These are phyloP conservation scores for Trypanosoma conorhini DNA, from an alignment of 208 protist species.

Conservation along the genomic window DNA sequence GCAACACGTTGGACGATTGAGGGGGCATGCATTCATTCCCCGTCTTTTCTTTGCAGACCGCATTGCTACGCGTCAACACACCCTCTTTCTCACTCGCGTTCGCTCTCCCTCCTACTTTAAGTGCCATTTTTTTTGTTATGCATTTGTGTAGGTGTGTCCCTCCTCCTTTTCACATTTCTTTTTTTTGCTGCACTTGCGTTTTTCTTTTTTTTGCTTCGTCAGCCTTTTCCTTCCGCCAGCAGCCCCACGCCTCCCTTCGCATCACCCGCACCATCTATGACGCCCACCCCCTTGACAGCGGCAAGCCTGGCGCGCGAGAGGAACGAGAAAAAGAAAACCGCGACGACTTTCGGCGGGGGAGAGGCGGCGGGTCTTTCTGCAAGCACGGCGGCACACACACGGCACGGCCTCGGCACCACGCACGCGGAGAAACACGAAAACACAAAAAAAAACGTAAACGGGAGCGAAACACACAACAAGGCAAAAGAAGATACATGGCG, in stretches of 20 bases:
- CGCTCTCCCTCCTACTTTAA: not conserved
- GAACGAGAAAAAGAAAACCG: too few species aligned
- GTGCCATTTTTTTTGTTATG: not conserved
- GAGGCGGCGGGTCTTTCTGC: too few species aligned
- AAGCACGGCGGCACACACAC: conserved; percentile 3
- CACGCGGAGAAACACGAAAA: not conserved
- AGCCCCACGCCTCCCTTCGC: not conserved
- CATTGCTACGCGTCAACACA: not conserved
- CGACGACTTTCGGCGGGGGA: not conserved
- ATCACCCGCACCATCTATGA: not conserved
- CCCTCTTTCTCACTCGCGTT: not conserved
- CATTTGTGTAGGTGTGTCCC: not conserved
- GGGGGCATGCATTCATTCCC: not conserved
- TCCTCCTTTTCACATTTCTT: not conserved
- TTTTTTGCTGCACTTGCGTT: not conserved
- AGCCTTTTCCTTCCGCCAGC: not conserved
- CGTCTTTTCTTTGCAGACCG: not conserved
- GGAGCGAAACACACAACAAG: not conserved
- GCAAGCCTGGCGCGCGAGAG: too few species aligned
- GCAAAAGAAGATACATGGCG: not conserved
- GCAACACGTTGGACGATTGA: not conserved
- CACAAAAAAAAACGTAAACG: conserved; percentile 1
- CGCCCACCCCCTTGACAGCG: too few species aligned
- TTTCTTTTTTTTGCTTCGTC: not conserved
- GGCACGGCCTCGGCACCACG: not conserved